Conservation (phyloP, 495 filamentous ascomycete species). For the Aspergillus sclerotioniger region DNA sequence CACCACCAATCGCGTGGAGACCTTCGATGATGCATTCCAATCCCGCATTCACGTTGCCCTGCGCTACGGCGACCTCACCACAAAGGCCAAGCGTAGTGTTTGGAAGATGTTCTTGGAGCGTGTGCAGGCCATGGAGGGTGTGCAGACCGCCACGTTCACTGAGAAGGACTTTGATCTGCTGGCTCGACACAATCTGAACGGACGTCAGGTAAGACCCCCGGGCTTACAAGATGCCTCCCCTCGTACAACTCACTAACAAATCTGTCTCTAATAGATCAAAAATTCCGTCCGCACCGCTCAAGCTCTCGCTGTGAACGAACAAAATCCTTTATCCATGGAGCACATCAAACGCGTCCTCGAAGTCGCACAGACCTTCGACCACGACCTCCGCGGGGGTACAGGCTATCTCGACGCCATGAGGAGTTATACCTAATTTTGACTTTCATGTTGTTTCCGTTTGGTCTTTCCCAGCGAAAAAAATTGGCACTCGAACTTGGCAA, state of each 20-base stretch:
- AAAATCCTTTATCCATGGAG: conserved; percentile 66
- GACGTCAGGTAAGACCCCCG: conserved; percentile 63
- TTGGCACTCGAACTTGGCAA: too few species aligned
- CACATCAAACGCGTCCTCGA: conserved; percentile 82
- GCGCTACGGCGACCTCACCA: conserved; percentile 73
- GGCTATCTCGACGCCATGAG: conserved; percentile 54
- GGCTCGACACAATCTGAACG: conserved; percentile 73
- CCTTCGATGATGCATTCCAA: conserved; percentile 67
- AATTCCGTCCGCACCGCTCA: conserved; percentile 87
- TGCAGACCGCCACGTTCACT: conserved; percentile 60
- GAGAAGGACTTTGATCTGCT: conserved; percentile 67
- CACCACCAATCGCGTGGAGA: conserved; percentile 77
- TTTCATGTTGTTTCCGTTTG: conserved; percentile 5
- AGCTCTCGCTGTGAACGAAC: conserved; percentile 77
- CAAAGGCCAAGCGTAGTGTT: conserved; percentile 74
- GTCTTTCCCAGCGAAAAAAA: neutral
- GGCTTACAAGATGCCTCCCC: too few species aligned
- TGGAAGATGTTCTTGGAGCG: conserved; percentile 83
- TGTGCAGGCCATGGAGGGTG: conserved; percentile 62
- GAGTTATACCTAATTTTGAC: conserved; percentile 42
- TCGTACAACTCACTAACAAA: conserved; percentile 7
- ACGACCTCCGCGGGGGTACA: conserved; percentile 68
- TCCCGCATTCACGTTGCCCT: conserved; percentile 71
- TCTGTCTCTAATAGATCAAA: conserved; percentile 65
- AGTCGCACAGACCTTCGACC: conserved; percentile 78